phyloP scores from a whole-genome alignment of 2,329 filamentous ascomycete species.

The Penicillium sp. region DNA sequence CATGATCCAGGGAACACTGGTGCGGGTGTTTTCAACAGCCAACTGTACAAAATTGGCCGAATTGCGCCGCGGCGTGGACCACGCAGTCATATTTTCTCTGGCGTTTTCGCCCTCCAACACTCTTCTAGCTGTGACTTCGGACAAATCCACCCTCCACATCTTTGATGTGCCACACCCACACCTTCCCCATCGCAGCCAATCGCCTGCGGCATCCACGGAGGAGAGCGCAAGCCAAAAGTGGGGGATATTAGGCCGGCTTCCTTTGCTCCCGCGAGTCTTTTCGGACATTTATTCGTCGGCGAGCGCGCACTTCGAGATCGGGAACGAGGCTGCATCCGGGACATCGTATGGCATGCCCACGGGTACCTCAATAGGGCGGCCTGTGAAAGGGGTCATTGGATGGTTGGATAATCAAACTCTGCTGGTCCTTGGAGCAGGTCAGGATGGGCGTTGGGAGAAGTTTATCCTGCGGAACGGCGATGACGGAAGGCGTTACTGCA shows the following conservation, averaged over 20 bases:
- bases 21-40: slow-evolving; percentile 75
- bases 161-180: slow-evolving; percentile 66
- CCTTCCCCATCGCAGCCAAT: slow-evolving; percentile 31
- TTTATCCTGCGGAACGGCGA: slow-evolving; percentile 66
- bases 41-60: slow-evolving; percentile 79
- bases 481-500: slow-evolving; percentile 60
- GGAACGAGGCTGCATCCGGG: slow-evolving; percentile 57
- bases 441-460: slow-evolving; percentile 80
- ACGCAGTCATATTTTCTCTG: slow-evolving; percentile 78
- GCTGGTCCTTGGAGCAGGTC: slow-evolving; percentile 70
- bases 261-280: slow-evolving; percentile 77
- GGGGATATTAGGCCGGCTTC: slow-evolving; percentile 77
- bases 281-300: slow-evolving; percentile 85
- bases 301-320: slow-evolving; percentile 73
- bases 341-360: slow-evolving; percentile 45
- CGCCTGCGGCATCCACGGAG: slow-evolving; percentile 28
- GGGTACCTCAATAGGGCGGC: slow-evolving; percentile 50
- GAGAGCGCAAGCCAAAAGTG: slow-evolving; percentile 65
- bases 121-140: slow-evolving; percentile 83
- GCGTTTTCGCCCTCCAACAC: slow-evolving; percentile 77
- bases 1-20: slow-evolving; percentile 66
- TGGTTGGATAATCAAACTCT: slow-evolving; percentile 73
- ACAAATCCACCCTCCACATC: slow-evolving; percentile 92
- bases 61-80: slow-evolving; percentile 81
- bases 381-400: slow-evolving; percentile 76